These are phyloP conservation scores for Daldinia eschscholtzii DNA, from an alignment of 2,329 filamentous ascomycete species.

Conservation along the genomic window DNA sequence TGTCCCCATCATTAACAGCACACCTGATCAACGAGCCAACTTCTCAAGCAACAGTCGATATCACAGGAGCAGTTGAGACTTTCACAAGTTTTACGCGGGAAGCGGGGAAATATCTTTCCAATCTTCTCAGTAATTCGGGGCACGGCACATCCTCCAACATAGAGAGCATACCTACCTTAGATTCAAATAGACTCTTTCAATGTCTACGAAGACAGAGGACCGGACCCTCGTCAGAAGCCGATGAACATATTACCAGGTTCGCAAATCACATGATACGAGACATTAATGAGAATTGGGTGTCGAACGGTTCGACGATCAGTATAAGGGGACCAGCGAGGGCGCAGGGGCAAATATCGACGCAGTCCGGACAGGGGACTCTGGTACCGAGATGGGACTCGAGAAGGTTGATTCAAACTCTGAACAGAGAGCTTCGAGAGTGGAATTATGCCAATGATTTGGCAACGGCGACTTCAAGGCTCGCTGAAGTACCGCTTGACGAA, in stretches of 20 bases:
- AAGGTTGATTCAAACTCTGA: conserved; percentile 38
- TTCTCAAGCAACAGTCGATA: conserved; percentile 33
- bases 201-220: conserved; percentile 28
- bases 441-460: conserved; percentile 44
- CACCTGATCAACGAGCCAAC: conserved; percentile 47
- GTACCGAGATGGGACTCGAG: conserved; percentile 40
- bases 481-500: conserved; percentile 39
- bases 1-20: conserved; percentile 49
- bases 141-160: neutral
- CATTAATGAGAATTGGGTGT: conserved; percentile 60
- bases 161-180: conserved; percentile 23
- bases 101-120: conserved; percentile 44
- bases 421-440: conserved; percentile 45
- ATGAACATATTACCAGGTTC: conserved; percentile 57
- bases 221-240: conserved; percentile 30
- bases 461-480: conserved; percentile 23
- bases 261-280: conserved; percentile 60
- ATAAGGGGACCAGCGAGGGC: conserved; percentile 56
- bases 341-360: conserved; percentile 50
- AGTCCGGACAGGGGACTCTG: conserved; percentile 55
- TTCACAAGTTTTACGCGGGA: conserved; percentile 48
- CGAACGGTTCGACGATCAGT: conserved; percentile 52
- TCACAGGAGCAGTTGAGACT: conserved; percentile 35
- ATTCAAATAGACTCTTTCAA: conserved; percentile 45
- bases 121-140: conserved; percentile 21